Percentiles rank a stretch among this genome's conserved stretches.
phyloP scores from a whole-genome alignment of 441 rosid species.

The Mallotus repandus region DNA sequence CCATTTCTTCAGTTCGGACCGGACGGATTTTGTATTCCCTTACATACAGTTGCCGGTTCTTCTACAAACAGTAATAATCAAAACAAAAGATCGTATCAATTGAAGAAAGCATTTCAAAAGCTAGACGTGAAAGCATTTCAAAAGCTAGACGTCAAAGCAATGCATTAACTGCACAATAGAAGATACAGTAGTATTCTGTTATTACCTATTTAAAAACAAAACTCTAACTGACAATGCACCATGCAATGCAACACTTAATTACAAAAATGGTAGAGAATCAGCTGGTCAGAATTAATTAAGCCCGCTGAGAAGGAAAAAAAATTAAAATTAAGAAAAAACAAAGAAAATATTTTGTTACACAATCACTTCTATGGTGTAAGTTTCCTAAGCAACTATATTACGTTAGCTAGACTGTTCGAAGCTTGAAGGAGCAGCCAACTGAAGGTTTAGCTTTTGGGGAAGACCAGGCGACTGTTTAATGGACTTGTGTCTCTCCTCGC shows the following conservation, averaged over 20 bases:
- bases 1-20: too few relatives aligned
- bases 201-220: conserved; percentile 12
- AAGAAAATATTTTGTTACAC: not conserved
- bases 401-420: conserved; percentile 45
- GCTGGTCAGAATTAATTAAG: conserved; percentile 28
- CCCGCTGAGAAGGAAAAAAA: not conserved
- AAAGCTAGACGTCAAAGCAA: conserved; percentile 11
- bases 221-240: conserved; percentile 10
- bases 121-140: not conserved
- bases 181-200: conserved; percentile 12
- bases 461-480: conserved; percentile 32
- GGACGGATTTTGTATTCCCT: too few relatives aligned
- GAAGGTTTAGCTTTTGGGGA: conserved; percentile 37
- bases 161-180: conserved; percentile 12
- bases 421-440: conserved; percentile 32
- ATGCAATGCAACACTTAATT: conserved; percentile 26
- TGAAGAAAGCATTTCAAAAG: not conserved
- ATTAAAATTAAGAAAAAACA: not conserved
- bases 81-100: too few relatives aligned
- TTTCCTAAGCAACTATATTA: conserved; percentile 26
- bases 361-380: conserved; percentile 29
- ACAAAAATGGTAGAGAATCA: conserved; percentile 36
- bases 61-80: too few relatives aligned
- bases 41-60: too few relatives aligned
- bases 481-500: conserved; percentile 43